Evolutionary conservation across 768 basidiomycete genomes (phyloP).

Genomic region (Symmetrospora coprosmae): DNA sequence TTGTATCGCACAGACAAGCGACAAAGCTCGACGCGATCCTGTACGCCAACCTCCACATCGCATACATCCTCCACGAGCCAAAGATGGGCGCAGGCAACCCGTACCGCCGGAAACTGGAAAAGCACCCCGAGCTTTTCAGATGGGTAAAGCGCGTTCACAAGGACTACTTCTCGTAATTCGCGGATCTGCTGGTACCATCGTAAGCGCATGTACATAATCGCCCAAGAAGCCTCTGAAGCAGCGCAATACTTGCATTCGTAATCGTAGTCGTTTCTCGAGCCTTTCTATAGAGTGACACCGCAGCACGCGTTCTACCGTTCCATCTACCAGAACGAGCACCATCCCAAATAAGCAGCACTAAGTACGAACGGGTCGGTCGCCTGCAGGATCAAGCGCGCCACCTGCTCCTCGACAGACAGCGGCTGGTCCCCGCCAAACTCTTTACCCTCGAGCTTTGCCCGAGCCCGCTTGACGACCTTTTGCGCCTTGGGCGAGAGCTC

Average conservation of each 20-base stretch:
- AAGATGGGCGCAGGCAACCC: neutral
- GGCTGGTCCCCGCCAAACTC: constrained; percentile 17
- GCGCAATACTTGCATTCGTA: too few relatives aligned
- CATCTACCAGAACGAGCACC: too few relatives aligned
- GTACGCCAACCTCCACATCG: constrained; percentile 11
- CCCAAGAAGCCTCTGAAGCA: too few relatives aligned
- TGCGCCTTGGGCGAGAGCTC: constrained; percentile 24
- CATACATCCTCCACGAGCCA: constrained; percentile 9
- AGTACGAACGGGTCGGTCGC: neutral
- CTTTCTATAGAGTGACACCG: too few relatives aligned
- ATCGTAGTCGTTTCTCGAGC: too few relatives aligned
- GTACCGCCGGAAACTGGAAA: neutral
- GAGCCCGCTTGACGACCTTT: constrained; percentile 27
- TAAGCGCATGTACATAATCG: too few relatives aligned
- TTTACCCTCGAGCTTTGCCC: constrained; percentile 27
- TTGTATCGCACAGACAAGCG: neutral
- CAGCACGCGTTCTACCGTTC: too few relatives aligned
- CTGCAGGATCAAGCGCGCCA: constrained; percentile 4
- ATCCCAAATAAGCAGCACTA: neutral
- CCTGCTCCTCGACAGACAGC: constrained; percentile 5
- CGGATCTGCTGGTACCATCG: too few relatives aligned
- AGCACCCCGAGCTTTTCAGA: neutral
- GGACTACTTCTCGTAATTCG: neutral
- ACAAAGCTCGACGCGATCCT: constrained; percentile 14
- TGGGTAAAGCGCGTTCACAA: constrained; percentile 12